Evolutionary conservation across 495 filamentous ascomycete genomes (phyloP).

Genomic region (Lophiostoma macrostomum): DNA sequence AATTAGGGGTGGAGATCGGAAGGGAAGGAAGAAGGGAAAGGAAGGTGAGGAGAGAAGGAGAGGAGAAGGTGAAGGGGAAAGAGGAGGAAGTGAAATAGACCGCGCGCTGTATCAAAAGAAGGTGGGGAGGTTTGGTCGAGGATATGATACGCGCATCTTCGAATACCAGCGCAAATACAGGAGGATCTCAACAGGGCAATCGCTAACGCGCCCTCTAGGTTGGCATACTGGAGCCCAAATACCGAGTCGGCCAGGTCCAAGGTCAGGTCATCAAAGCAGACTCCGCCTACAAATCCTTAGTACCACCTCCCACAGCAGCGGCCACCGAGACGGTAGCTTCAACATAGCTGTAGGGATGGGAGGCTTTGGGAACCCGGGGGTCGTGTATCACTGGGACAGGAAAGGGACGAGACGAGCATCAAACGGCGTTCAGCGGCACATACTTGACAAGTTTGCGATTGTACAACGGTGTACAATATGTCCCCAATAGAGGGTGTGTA

Average conservation of each 20-base stretch:
- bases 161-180: too few relatives aligned
- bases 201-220: conserved; percentile 38
- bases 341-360: too few relatives aligned
- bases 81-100: too few relatives aligned
- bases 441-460: neutral
- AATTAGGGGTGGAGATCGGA: neutral
- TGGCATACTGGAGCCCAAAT: conserved; percentile 52
- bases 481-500: neutral
- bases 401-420: neutral
- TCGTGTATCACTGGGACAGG: too few relatives aligned
- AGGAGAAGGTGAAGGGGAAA: neutral
- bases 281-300: conserved; percentile 23
- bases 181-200: too few relatives aligned
- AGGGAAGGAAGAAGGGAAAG: neutral
- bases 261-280: conserved; percentile 17
- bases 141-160: too few relatives aligned
- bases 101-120: too few relatives aligned
- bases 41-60: neutral
- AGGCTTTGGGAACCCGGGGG: too few relatives aligned
- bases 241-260: conserved; percentile 16
- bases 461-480: neutral
- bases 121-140: too few relatives aligned
- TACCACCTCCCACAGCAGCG: conserved; percentile 4
- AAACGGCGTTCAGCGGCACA: conserved; percentile 4
- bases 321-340: neutral